Conservation (phyloP, 352 stramenopile genomes). For the Phytophthora fragariaefolia region DNA sequence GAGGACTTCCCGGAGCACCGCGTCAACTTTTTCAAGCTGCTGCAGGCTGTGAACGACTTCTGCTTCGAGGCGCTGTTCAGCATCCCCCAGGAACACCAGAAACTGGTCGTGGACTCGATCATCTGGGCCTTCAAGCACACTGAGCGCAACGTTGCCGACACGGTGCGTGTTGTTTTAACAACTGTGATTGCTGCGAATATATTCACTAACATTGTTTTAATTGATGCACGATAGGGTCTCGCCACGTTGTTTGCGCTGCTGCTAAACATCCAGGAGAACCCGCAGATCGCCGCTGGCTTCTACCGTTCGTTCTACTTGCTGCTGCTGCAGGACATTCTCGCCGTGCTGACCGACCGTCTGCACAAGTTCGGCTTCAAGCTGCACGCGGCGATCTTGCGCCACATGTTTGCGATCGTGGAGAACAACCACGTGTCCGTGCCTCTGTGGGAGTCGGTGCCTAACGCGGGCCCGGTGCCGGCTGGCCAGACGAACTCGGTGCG, state of each 20-base stretch:
- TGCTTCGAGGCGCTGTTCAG: conserved; percentile 98
- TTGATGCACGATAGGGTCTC: conserved; percentile 70
- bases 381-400: conserved; percentile 96
- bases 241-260: conserved; percentile 97
- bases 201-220: neutral
- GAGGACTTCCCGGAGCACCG: conserved; percentile 99
- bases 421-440: conserved; percentile 96
- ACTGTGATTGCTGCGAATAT: neutral
- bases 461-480: conserved; percentile 59
- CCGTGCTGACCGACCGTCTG: conserved; percentile 98
- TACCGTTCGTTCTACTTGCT: conserved; percentile 98
- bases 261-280: conserved; percentile 95
- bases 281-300: conserved; percentile 96
- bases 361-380: conserved; percentile 99
- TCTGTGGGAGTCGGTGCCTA: conserved; percentile 93
- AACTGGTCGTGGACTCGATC: conserved; percentile 99
- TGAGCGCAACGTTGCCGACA: conserved; percentile 98
- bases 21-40: conserved; percentile 99
- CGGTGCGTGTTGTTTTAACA: conserved; percentile 47
- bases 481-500: conserved; percentile 85
- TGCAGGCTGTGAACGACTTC: conserved; percentile 95
- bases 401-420: conserved; percentile 98
- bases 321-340: conserved; percentile 95
- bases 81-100: conserved; percentile 97
- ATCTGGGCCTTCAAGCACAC: conserved; percentile 99